Conservation (phyloP, 345 rosid genomes). For the Turnera subulata region DNA sequence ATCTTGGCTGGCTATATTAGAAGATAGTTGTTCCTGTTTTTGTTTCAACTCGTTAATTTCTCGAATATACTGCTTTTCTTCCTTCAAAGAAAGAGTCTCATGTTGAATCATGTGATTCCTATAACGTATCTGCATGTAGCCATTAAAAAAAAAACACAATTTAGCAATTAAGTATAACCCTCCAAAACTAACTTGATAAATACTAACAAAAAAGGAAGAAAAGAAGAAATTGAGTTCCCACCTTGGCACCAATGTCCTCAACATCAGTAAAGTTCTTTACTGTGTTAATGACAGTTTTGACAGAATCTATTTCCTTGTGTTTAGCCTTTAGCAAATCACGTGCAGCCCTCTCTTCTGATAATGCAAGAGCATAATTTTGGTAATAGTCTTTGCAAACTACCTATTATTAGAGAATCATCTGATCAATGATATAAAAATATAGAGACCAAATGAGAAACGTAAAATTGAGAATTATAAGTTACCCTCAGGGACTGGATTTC, state of each 20-base stretch:
- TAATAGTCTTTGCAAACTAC: slow-evolving; percentile 37
- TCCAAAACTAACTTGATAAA: too few relatives aligned
- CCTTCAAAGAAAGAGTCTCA: slow-evolving; percentile 62
- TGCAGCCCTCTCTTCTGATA: slow-evolving; percentile 56
- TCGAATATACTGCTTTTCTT: slow-evolving; percentile 67
- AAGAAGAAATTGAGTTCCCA: too few relatives aligned
- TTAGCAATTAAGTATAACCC: neutral
- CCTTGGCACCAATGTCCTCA: slow-evolving; percentile 62
- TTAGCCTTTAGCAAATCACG: slow-evolving; percentile 51
- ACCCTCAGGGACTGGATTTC: slow-evolving; percentile 53
- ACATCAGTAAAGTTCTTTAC: slow-evolving; percentile 48
- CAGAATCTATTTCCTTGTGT: slow-evolving; percentile 63
- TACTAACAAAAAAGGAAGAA: slow-evolving; percentile 1
- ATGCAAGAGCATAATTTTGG: slow-evolving; percentile 38
- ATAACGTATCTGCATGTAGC: slow-evolving; percentile 48
- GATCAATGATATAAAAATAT: slow-evolving; percentile 15
- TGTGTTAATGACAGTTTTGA: too few relatives aligned
- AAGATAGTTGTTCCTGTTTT: slow-evolving; percentile 48
- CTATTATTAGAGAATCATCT: slow-evolving; percentile 34
- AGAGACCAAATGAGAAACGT: neutral
- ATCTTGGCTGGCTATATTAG: slow-evolving; percentile 50
- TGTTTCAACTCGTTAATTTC: slow-evolving; percentile 67
- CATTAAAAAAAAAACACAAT: slow-evolving; percentile 6
- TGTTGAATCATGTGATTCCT: slow-evolving; percentile 71
- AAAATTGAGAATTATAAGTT: slow-evolving; percentile 7